These are phyloP conservation scores for Hypoxylon perforatum DNA, from an alignment of 495 filamentous ascomycete genomes.

Conservation along the genomic window DNA sequence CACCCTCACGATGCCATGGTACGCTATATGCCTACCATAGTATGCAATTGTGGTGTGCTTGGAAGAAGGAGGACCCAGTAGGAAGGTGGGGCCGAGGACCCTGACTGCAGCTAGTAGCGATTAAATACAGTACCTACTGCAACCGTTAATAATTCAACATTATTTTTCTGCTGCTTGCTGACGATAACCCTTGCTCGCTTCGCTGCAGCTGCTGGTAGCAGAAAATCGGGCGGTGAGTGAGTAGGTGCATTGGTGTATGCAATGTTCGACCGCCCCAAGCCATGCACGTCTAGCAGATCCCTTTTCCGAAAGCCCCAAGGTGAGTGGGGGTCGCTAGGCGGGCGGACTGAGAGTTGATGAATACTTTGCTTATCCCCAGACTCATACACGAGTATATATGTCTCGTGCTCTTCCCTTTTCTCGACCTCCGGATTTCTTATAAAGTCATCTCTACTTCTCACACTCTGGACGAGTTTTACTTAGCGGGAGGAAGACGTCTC, in stretches of 20 bases:
- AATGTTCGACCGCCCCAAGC: constrained; percentile 10
- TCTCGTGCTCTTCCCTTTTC: neutral
- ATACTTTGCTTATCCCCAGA: neutral
- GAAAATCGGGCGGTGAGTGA: constrained; percentile 35
- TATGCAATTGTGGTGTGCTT: constrained; percentile 30
- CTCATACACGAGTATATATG: neutral
- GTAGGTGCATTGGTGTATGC: too few relatives aligned
- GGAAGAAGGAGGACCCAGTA: constrained; percentile 26
- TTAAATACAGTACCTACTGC: constrained; percentile 32
- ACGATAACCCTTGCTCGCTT: too few relatives aligned
- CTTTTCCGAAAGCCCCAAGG: constrained; percentile 13
- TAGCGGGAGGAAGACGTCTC: neutral
- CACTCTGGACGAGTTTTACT: neutral
- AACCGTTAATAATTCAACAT: constrained; percentile 7
- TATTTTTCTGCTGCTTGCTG: too few relatives aligned
- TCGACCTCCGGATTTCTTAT: neutral
- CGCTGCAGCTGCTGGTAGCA: too few relatives aligned
- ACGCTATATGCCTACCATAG: neutral
- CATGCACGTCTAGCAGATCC: constrained; percentile 24
- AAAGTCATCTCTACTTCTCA: neutral
- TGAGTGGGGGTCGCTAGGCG: neutral
- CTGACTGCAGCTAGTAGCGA: constrained; percentile 36
- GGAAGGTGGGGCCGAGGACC: constrained; percentile 40
- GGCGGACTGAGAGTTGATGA: neutral
- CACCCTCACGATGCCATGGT: constrained; percentile 27